A percentile compares a stretch with the other conserved stretches of the same genome.
These are phyloP conservation scores for Parathielavia hyrcaniae DNA, from an alignment of 495 filamentous ascomycete genomes.

Conservation along the genomic window DNA sequence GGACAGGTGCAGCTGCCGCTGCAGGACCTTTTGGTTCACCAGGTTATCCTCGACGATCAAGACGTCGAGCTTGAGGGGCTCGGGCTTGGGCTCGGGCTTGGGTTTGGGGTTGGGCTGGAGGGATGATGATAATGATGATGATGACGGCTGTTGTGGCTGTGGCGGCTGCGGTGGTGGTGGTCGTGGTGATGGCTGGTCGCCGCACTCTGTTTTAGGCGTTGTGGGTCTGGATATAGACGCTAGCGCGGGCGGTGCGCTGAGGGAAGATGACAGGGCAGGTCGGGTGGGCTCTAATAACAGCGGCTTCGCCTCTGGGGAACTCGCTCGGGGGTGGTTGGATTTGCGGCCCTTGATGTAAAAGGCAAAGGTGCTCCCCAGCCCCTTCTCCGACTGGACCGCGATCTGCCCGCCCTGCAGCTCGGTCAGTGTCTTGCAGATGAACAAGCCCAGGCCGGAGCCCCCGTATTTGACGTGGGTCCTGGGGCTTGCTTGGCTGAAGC, in stretches of 20 bases:
- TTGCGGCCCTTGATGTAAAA: conserved; percentile 59
- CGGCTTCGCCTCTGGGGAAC: neutral
- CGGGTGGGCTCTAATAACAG: neutral
- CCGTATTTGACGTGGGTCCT: conserved; percentile 76
- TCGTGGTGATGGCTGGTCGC: neutral
- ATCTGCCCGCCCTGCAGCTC: conserved; percentile 82
- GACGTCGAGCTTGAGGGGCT: conserved; percentile 31
- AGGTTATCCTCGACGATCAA: conserved; percentile 83
- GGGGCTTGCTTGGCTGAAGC: conserved; percentile 72
- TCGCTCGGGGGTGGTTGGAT: conserved; percentile 14
- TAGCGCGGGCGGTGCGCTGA: no score
- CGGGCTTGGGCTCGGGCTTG: no score
- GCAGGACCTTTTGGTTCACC: conserved; percentile 69
- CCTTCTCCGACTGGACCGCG: conserved; percentile 64
- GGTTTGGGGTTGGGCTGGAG: no score
- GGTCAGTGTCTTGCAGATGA: conserved; percentile 70
- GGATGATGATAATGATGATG: no score
- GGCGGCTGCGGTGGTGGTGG: neutral
- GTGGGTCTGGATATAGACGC: neutral
- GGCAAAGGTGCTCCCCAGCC: conserved; percentile 73
- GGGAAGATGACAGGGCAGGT: neutral
- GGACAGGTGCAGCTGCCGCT: conserved; percentile 61
- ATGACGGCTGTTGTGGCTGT: no score
- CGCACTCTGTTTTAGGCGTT: neutral
- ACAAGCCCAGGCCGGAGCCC: conserved; percentile 75